Percentiles rank a stretch among this genome's conserved stretches.
Conservation (phyloP, 108 stramenopile species). For the Aurantiochytrium sp. region DNA sequence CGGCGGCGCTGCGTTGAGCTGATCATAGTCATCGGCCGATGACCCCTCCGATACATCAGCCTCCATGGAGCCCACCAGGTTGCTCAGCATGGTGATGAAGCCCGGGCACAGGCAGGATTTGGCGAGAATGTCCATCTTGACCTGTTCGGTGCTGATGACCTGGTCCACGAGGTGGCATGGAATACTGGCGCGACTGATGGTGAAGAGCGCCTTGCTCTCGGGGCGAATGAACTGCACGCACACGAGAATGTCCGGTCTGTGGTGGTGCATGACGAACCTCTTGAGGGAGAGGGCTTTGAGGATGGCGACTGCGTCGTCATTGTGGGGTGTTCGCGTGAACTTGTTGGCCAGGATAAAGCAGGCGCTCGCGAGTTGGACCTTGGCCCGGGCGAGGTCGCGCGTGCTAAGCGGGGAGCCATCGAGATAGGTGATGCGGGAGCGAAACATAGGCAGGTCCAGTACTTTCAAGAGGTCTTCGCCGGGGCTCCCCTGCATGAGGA, state of each 20-base stretch:
- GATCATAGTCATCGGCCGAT: not conserved
- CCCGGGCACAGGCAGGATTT: conserved; percentile 33
- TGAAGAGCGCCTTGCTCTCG: conserved; percentile 8
- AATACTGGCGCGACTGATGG: not conserved
- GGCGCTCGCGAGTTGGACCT: not conserved
- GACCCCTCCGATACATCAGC: not conserved
- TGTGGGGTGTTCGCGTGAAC: not conserved
- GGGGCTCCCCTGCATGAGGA: not conserved
- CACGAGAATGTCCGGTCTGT: not conserved
- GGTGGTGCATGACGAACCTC: not conserved
- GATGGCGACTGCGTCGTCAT: not conserved
- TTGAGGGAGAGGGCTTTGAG: conserved; percentile 6
- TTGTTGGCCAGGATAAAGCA: conserved; percentile 32
- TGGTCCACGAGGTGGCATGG: conserved; percentile 12
- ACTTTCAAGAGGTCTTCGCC: not conserved
- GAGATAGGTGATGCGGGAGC: not conserved
- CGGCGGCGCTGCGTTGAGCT: too few relatives aligned
- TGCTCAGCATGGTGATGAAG: conserved; percentile 1
- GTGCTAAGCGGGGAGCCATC: not conserved
- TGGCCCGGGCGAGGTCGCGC: conserved; percentile 18
- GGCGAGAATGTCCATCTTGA: conserved; percentile 28
- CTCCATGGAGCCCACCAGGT: conserved; percentile 32
- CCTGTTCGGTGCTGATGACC: conserved; percentile 4
- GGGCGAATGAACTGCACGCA: conserved; percentile 33
- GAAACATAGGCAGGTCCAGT: not conserved